phyloP scores from a whole-genome alignment of 2,329 filamentous ascomycete species.

The Exophiala lecanii-corni region DNA sequence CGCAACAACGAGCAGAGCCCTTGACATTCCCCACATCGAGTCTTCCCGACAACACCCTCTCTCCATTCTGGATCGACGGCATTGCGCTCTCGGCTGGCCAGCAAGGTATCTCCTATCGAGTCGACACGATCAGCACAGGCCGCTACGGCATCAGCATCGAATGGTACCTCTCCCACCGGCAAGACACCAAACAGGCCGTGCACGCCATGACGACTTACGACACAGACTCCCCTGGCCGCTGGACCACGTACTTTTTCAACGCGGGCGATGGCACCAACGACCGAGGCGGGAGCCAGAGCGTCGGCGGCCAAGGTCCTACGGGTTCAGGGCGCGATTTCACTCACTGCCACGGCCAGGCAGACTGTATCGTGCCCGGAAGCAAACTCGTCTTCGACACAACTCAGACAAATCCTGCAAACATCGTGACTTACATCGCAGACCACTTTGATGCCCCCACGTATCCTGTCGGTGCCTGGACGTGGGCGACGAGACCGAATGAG shows the following conservation, averaged over 20 bases:
- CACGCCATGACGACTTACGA: slow-evolving; percentile 17
- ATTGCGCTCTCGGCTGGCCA: slow-evolving; percentile 7
- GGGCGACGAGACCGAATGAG: not conserved
- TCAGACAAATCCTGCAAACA: not conserved
- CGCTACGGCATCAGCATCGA: slow-evolving; percentile 14
- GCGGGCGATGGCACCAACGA: slow-evolving; percentile 1
- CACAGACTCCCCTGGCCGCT: slow-evolving; percentile 8
- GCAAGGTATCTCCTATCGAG: slow-evolving; percentile 19
- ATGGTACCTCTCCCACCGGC: slow-evolving; percentile 12
- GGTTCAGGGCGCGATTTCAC: slow-evolving; percentile 3
- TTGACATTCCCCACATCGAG: slow-evolving; percentile 3
- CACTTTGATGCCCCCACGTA: slow-evolving; percentile 2
- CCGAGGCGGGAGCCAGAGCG: slow-evolving; percentile 5
- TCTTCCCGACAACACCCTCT: slow-evolving; percentile 7
- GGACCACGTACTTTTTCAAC: slow-evolving; percentile 12
- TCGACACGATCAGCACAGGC: slow-evolving; percentile 8
- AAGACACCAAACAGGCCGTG: slow-evolving; percentile 4
- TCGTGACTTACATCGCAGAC: slow-evolving; percentile 7
- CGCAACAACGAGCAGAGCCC: slow-evolving; percentile 7
- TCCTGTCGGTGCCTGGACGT: slow-evolving; percentile 6
- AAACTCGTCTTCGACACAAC: slow-evolving; percentile 10
- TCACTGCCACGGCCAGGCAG: slow-evolving; percentile 4
- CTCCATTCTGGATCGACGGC: slow-evolving; percentile 14
- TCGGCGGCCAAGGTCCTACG: slow-evolving; percentile 7
- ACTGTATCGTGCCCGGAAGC: slow-evolving; percentile 4